Conservation (phyloP, 768 basidiomycete species). For the Holtermannia corniformis region DNA sequence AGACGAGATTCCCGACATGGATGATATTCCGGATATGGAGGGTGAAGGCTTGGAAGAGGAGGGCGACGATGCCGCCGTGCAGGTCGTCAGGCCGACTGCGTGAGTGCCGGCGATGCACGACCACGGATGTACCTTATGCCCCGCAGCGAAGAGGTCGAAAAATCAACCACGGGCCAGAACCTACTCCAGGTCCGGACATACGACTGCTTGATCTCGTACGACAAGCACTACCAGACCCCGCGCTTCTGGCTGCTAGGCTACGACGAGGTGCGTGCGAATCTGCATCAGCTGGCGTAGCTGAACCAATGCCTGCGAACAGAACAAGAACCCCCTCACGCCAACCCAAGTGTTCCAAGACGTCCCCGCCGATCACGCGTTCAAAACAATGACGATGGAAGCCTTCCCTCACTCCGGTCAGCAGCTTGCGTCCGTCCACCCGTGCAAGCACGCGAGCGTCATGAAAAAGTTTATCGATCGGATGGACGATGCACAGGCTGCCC, state of each 20-base stretch:
- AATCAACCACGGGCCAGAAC: conserved; percentile 59
- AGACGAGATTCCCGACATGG: conserved; percentile 75
- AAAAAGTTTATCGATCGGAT: conserved; percentile 99
- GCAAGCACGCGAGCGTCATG: conserved; percentile 98
- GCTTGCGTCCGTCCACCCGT: conserved; percentile 86
- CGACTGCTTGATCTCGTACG: conserved; percentile 99
- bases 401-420: conserved; percentile 88
- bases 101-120: conserved; percentile 13
- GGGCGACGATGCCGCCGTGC: conserved; percentile 68
- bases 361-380: conserved; percentile 91
- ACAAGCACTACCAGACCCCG: conserved; percentile 99
- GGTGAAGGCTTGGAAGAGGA: conserved; percentile 58
- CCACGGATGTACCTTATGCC: conserved; percentile 8
- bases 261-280: conserved; percentile 73
- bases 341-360: conserved; percentile 94
- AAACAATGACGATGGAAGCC: conserved; percentile 95
- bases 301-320: conserved; percentile 48
- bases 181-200: conserved; percentile 93
- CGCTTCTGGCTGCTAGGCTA: conserved; percentile 96
- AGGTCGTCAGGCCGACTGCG: conserved; percentile 27
- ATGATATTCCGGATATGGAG: conserved; percentile 98
- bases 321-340: conserved; percentile 76
- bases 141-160: conserved; percentile 25
- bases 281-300: too few relatives aligned
- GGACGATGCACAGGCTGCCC: conserved; percentile 58